A percentile compares a stretch with the other conserved stretches of the same genome.
These are phyloP conservation scores for Pseudozyma tsukubaensis DNA, from an alignment of 1,284 basidiomycete species.

Conservation along the genomic window DNA sequence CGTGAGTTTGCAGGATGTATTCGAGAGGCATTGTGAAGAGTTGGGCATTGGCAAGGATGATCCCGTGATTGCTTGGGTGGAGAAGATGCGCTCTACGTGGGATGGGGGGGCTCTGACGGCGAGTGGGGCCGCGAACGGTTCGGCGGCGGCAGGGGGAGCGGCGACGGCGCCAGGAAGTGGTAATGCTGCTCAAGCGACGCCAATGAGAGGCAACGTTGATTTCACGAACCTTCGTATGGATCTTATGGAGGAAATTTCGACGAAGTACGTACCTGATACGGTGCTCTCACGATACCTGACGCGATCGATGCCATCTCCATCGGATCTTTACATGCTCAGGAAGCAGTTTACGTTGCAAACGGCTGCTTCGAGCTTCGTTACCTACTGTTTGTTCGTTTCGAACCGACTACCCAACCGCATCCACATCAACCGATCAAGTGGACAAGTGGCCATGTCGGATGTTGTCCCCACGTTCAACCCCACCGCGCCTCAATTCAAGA, in stretches of 20 bases:
- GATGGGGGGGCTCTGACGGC: slow-evolving; percentile 28
- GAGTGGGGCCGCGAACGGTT: slow-evolving; percentile 1
- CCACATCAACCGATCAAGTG: slow-evolving; percentile 81
- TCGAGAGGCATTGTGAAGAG: slow-evolving; percentile 86
- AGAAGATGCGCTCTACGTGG: slow-evolving; percentile 66
- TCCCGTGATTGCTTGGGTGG: slow-evolving; percentile 72
- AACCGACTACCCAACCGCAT: slow-evolving; percentile 87
- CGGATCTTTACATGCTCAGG: slow-evolving; percentile 94
- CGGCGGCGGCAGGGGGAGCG: neutral
- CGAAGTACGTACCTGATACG: slow-evolving; percentile 90
- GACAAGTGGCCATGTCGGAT: slow-evolving; percentile 64
- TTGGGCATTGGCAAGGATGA: slow-evolving; percentile 86
- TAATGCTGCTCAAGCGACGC: neutral
- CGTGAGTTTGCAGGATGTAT: slow-evolving; percentile 90
- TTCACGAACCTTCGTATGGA: slow-evolving; percentile 84
- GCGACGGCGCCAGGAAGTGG: too few relatives aligned
- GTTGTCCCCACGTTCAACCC: slow-evolving; percentile 70
- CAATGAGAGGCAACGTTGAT: slow-evolving; percentile 70
- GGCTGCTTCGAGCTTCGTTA: slow-evolving; percentile 90
- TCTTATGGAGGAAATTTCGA: slow-evolving; percentile 86
- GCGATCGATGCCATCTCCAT: slow-evolving; percentile 83
- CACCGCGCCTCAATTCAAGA: slow-evolving; percentile 78
- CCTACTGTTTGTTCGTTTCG: slow-evolving; percentile 86
- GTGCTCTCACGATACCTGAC: slow-evolving; percentile 91
- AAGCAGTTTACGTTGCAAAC: slow-evolving; percentile 95